Percentiles rank a stretch among this genome's conserved stretches.
These are phyloP conservation scores for Pleurotus ostreatus DNA, from an alignment of 768 basidiomycete genomes.

Conservation along the genomic window DNA sequence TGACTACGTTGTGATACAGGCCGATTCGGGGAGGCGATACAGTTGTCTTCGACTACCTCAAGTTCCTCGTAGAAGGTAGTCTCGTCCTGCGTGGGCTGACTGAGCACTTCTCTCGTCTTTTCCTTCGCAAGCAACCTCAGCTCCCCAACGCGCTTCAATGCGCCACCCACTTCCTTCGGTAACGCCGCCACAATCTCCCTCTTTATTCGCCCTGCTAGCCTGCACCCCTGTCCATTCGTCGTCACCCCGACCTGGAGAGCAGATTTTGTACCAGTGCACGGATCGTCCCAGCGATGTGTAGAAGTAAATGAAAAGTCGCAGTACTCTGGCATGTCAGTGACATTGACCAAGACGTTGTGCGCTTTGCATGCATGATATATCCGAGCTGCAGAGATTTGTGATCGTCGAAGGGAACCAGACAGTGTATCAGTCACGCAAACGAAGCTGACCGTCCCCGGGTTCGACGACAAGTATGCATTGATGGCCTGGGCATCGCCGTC, in stretches of 20 bases:
- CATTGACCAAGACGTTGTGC: constrained; percentile 72
- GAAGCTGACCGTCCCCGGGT: constrained; percentile 31
- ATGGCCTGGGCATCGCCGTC: constrained; percentile 41
- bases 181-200: constrained; percentile 79
- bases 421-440: constrained; percentile 84
- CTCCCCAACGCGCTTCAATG: constrained; percentile 69
- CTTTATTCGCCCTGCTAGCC: constrained; percentile 73
- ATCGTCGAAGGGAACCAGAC: constrained; percentile 35
- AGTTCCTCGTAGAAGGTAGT: constrained; percentile 27
- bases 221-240: constrained; percentile 89
- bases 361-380: constrained; percentile 53
- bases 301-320: constrained; percentile 90
- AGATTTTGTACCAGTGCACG: constrained; percentile 37
- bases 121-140: constrained; percentile 57
- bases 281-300: constrained; percentile 73
- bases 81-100: constrained; percentile 9
- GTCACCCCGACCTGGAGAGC: constrained; percentile 78
- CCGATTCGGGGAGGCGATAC: constrained; percentile 58
- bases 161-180: constrained; percentile 67
- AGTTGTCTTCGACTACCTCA: constrained; percentile 51
- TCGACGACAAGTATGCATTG: constrained; percentile 38
- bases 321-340: constrained; percentile 80
- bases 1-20: constrained; percentile 53
- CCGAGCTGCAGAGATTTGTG: constrained; percentile 47
- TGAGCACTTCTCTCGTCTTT: constrained; percentile 15